Evolutionary conservation across 192 early-diverging fungal genomes (phyloP).

Genomic region (Mortierella hygrophila): DNA sequence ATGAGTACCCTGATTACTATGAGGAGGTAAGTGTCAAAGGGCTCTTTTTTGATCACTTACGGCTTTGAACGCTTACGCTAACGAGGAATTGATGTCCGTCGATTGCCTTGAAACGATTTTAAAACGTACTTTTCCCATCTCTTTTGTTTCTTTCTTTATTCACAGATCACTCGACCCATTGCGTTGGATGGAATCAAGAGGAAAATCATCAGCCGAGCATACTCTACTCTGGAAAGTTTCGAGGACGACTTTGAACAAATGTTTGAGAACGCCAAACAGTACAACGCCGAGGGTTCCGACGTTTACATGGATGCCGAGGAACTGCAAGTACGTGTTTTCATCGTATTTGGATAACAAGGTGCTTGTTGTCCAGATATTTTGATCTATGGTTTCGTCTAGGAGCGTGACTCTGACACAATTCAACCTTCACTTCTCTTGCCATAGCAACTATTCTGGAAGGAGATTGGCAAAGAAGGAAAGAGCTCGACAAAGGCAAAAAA

Average conservation of each 20-base stretch:
- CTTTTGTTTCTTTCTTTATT: not conserved
- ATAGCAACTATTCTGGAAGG: slow-evolving; percentile 50
- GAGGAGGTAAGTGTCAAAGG: slow-evolving; percentile 49
- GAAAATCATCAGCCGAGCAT: slow-evolving; percentile 72
- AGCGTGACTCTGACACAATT: not conserved
- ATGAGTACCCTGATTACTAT: slow-evolving; percentile 95
- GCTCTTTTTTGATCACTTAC: slow-evolving; percentile 67
- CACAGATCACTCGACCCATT: slow-evolving; percentile 69
- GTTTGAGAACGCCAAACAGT: slow-evolving; percentile 93
- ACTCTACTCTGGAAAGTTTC: slow-evolving; percentile 78
- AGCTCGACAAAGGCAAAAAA: slow-evolving; percentile 25
- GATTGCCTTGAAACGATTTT: not conserved
- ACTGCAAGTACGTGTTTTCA: slow-evolving; percentile 55
- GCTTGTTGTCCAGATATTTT: not conserved
- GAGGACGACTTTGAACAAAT: slow-evolving; percentile 85
- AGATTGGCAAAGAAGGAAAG: slow-evolving; percentile 45
- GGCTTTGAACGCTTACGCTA: slow-evolving; percentile 36
- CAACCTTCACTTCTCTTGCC: not conserved
- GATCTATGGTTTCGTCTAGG: not conserved
- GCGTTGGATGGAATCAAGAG: slow-evolving; percentile 69
- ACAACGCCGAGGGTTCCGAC: slow-evolving; percentile 88
- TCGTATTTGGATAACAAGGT: not conserved
- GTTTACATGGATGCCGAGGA: slow-evolving; percentile 83
- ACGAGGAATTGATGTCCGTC: not conserved
- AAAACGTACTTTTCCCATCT: not conserved